Evolutionary conservation across 2,329 filamentous ascomycete genomes (phyloP).

Genomic region (Cladosporium colombiae): DNA sequence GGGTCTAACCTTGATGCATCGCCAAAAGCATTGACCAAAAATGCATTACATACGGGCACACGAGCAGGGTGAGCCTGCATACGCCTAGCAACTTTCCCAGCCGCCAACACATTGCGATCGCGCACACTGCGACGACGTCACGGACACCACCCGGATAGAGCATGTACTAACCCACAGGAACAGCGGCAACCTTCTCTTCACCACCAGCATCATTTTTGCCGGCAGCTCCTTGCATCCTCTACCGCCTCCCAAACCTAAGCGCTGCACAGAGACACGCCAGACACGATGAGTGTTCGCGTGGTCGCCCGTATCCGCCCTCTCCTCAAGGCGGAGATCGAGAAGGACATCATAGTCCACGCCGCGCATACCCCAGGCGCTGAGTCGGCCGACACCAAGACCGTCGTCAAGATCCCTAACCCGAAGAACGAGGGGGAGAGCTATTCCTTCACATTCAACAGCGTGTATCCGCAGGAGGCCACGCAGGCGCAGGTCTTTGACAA

Average conservation of each 20-base stretch:
- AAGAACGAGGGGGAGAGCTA: slow-evolving; percentile 91
- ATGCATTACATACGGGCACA: not conserved
- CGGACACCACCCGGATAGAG: not conserved
- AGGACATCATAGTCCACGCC: slow-evolving; percentile 78
- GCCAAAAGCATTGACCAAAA: not conserved
- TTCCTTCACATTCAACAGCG: slow-evolving; percentile 90
- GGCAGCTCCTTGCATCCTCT: not conserved
- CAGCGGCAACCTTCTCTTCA: slow-evolving; percentile 3
- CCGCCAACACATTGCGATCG: slow-evolving; percentile 4
- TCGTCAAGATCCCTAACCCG: slow-evolving; percentile 88
- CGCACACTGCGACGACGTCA: not conserved
- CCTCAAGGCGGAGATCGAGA: slow-evolving; percentile 79
- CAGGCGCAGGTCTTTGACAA: slow-evolving; percentile 87
- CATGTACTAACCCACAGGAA: slow-evolving; percentile 19
- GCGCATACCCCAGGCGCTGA: slow-evolving; percentile 56
- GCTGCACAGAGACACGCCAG: slow-evolving; percentile 2
- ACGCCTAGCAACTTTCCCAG: not conserved
- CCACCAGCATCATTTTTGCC: slow-evolving; percentile 4
- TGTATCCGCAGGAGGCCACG: slow-evolving; percentile 77
- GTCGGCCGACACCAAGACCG: slow-evolving; percentile 45
- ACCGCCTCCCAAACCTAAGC: slow-evolving; percentile 1
- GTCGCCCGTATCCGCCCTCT: slow-evolving; percentile 89
- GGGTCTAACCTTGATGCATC: not conserved
- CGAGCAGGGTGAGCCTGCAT: not conserved
- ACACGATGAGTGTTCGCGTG: slow-evolving; percentile 67